phyloP scores from a whole-genome alignment of 2,329 filamentous ascomycete species.

The Hypoxylon sp. region DNA sequence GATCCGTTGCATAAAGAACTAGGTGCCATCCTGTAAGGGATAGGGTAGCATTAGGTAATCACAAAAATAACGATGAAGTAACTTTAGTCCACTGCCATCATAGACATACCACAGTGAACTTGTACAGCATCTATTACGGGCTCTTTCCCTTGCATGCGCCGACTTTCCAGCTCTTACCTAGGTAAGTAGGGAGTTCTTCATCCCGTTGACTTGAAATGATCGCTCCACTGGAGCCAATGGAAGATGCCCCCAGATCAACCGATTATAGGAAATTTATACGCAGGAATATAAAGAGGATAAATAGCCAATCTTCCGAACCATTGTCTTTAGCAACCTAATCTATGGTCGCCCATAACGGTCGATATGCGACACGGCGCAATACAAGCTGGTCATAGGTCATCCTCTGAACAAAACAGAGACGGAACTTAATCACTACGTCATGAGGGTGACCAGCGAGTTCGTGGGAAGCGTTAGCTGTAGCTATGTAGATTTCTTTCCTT shows the following conservation, averaged over 20 bases:
- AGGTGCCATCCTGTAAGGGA: not conserved
- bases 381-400: not conserved
- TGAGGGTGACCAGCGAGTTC: not conserved
- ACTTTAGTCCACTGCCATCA: not conserved
- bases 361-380: not conserved
- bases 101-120: not conserved
- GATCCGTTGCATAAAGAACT: no score
- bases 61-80: not conserved
- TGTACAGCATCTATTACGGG: not conserved
- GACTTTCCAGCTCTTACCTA: not conserved
- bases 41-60: not conserved
- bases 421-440: not conserved
- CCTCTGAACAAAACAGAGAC: not conserved
- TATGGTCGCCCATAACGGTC: not conserved
- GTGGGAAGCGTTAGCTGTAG: not conserved
- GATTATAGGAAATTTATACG: not conserved
- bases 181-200: no score
- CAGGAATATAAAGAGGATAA: not conserved
- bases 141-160: not conserved
- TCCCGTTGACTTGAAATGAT: not conserved
- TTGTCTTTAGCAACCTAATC: not conserved
- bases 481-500: not conserved
- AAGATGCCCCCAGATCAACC: not conserved
- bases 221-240: not conserved
- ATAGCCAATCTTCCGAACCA: no score